Percentiles rank a stretch among this genome's conserved stretches.
Conservation (phyloP, 352 stramenopile species). For the Aphanomyces invadans region DNA sequence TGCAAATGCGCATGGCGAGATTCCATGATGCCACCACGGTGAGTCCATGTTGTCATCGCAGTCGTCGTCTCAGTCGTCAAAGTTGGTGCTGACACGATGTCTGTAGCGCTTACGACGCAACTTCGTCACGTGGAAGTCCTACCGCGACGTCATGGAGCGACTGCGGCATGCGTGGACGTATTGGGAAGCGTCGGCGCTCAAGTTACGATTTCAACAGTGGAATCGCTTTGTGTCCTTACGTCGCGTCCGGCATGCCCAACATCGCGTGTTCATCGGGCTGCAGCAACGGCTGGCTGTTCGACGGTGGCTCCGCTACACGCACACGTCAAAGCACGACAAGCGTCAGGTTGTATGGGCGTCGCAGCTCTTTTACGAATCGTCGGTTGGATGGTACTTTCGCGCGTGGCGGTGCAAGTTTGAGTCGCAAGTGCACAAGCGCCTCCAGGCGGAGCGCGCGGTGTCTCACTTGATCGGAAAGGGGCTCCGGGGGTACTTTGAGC, state of each 20-base stretch:
- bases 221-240: not conserved
- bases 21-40: not conserved
- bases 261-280: not conserved
- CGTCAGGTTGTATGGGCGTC: not conserved
- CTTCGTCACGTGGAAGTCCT: not conserved
- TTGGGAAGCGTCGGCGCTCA: not conserved
- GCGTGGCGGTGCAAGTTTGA: constrained; percentile 1
- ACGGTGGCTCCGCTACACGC: not conserved
- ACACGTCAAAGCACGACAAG: not conserved
- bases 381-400: not conserved
- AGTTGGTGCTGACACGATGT: too few species aligned
- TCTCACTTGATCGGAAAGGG: constrained; percentile 10
- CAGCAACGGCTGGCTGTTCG: not conserved
- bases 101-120: not conserved
- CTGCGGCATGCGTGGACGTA: constrained; percentile 2
- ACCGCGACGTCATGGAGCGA: not conserved
- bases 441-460: not conserved
- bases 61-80: too few species aligned
- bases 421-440: not conserved
- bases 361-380: constrained; percentile 9
- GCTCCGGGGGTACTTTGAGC: constrained; percentile 2
- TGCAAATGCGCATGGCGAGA: not conserved
- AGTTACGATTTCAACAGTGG: not conserved
- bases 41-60: too few species aligned
- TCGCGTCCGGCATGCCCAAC: not conserved